A percentile compares a stretch with the other conserved stretches of the same genome.
Evolutionary conservation across 257 asterid species (phyloP).

Genomic region (Paulownia fortunei): DNA sequence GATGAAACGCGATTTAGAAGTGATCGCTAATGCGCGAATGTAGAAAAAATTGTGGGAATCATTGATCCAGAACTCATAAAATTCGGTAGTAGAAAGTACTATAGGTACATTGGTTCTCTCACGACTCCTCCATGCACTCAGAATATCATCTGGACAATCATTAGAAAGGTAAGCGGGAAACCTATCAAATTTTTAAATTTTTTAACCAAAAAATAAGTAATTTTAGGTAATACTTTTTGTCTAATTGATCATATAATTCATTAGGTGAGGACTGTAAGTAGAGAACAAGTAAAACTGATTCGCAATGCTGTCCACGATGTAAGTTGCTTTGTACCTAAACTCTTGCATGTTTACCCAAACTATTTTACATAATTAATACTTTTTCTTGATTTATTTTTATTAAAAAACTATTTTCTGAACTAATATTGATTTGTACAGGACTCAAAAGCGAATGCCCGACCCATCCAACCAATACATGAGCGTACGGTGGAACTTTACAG

Average conservation of each 20-base stretch:
- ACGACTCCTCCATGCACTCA: constrained; percentile 77
- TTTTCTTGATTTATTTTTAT: not conserved
- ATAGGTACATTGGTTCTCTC: constrained; percentile 69
- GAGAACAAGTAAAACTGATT: constrained; percentile 53
- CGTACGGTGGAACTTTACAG: constrained; percentile 49
- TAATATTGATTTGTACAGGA: constrained; percentile 37
- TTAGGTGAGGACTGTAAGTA: constrained; percentile 66
- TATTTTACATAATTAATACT: no score
- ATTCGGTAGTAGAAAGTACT: constrained; percentile 59
- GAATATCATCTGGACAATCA: constrained; percentile 59
- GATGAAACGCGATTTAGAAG: constrained; percentile 41
- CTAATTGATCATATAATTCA: not conserved
- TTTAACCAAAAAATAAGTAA: no score
- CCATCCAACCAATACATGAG: constrained; percentile 50
- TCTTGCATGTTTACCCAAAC: no score
- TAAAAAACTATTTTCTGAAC: not conserved
- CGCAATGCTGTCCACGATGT: constrained; percentile 64
- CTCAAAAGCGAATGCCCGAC: constrained; percentile 58
- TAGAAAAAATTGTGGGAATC: constrained; percentile 41
- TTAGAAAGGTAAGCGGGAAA: constrained; percentile 41
- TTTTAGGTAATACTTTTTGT: not conserved
- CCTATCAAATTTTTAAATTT: not conserved
- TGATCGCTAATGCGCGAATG: constrained; percentile 23
- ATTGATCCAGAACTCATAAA: constrained; percentile 49
- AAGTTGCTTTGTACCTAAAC: not conserved